Evolutionary conservation across 1,284 basidiomycete species (phyloP), one percentile per base, ranked within the genome.

Genomic region (Irpex sp.): DNA sequence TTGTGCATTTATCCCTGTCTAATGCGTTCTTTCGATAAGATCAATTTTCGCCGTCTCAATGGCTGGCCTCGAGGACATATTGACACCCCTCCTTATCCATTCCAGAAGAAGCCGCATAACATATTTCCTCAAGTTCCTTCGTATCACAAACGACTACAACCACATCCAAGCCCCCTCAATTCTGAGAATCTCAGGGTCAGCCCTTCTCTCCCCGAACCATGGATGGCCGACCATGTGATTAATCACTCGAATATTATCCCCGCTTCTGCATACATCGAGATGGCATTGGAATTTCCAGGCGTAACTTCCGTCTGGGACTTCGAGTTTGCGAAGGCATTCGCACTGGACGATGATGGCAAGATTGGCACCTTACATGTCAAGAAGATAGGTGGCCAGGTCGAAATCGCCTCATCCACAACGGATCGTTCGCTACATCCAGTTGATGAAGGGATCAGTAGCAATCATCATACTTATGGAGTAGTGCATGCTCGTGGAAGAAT

Each of bases 241-340:
- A 72, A 73, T 33, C 68, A 66, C 19, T 72, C 80, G 57, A 74
- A 79, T 0, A 80, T 81, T 60, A 75, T 82, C 72, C 79, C 81
- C 1, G 79, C 79, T 1, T 72, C 79, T 15, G 81, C 77, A 1
- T 81, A 71, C 62, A 59, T 81, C 2, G 81, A 81, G 63, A 77
- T 80, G 76, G 79, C 39, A 9, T 43, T 43, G 15, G 39, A 43
- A 15, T 43, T 43, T 36, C 63, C 63, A n/a, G 60, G 50, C 36
- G 65, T 66, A 13, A 66, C 65, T 4, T 39, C 53, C 31, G 37
- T 66, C 19, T 66, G 60, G 59, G 65, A 64, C 35, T 66, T 63
- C 50, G 59, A 49, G 19, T 66, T 66, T 36, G 63, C 62, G 39
- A 47, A 53, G 5, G 60, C 57, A 21, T 66, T 60, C 51, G 50